Evolutionary conservation across 257 asterid genomes (phyloP).

Genomic region (Lithospermum erythrorhizon): DNA sequence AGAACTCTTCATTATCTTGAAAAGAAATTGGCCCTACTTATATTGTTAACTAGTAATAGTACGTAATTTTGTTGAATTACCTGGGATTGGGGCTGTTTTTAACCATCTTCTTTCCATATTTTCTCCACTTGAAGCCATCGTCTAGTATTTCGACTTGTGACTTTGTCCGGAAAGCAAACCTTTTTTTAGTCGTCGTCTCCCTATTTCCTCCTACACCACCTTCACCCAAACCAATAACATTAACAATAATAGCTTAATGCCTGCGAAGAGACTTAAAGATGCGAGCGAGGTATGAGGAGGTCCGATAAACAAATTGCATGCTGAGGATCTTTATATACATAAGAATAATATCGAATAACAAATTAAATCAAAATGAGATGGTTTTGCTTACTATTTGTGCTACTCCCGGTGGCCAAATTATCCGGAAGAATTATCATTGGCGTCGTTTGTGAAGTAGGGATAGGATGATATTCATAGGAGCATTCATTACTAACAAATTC

Average conservation of each 20-base stretch:
- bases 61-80: slow-evolving; percentile 17
- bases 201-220: background rate
- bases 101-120: slow-evolving; percentile 64
- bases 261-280: too few species aligned
- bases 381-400: background rate
- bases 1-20: too few species aligned
- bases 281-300: too few species aligned
- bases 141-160: slow-evolving; percentile 44
- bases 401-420: background rate
- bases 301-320: too few species aligned
- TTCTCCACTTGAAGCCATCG: slow-evolving; percentile 69
- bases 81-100: slow-evolving; percentile 55
- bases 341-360: too few species aligned
- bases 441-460: background rate
- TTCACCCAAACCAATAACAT: background rate
- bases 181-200: slow-evolving; percentile 5
- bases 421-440: background rate
- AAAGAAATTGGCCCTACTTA: too few species aligned
- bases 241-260: too few species aligned
- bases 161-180: slow-evolving; percentile 33
- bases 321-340: too few species aligned
- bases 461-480: background rate
- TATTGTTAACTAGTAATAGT: too few species aligned
- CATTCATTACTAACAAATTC: background rate
- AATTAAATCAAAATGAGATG: too few species aligned